A percentile compares a stretch with the other conserved stretches of the same genome.
Evolutionary conservation across 129 eudicot species (phyloP).

Genomic region (Glebionis coronaria): DNA sequence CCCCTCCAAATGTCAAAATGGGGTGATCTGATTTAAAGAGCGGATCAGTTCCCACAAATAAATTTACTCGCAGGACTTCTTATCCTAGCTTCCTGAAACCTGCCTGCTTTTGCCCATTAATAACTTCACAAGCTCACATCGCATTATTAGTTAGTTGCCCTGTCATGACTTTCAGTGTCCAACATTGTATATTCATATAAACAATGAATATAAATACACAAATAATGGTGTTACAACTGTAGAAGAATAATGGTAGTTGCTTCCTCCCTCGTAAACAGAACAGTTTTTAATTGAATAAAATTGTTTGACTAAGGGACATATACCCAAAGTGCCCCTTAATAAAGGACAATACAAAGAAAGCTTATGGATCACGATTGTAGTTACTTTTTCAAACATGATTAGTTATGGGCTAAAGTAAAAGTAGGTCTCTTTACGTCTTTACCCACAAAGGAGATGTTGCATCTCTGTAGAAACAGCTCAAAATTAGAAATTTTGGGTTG

Average conservation of each 20-base stretch:
- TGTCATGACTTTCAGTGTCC: too few species aligned
- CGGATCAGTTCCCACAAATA: too few species aligned
- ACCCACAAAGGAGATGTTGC: slow-evolving; percentile 9
- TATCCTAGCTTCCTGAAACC: too few species aligned
- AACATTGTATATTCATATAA: not conserved
- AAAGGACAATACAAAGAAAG: not conserved
- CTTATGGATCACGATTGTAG: not conserved
- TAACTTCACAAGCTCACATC: too few species aligned
- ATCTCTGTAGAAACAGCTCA: not conserved
- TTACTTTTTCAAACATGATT: not conserved
- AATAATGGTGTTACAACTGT: slow-evolving; percentile 1
- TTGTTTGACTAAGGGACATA: not conserved
- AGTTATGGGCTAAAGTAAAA: not conserved
- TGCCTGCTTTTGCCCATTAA: too few species aligned
- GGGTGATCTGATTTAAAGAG: too few species aligned
- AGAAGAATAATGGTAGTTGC: not conserved
- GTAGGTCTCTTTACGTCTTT: not conserved
- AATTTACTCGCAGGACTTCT: too few species aligned
- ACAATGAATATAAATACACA: not conserved
- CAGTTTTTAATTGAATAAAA: not conserved
- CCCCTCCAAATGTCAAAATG: too few species aligned
- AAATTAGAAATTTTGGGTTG: not conserved
- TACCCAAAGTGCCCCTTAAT: not conserved
- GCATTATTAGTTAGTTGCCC: too few species aligned
- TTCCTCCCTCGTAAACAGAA: not conserved